Evolutionary conservation across 768 basidiomycete genomes (phyloP).

Genomic region (Pulveroboletus sp.): DNA sequence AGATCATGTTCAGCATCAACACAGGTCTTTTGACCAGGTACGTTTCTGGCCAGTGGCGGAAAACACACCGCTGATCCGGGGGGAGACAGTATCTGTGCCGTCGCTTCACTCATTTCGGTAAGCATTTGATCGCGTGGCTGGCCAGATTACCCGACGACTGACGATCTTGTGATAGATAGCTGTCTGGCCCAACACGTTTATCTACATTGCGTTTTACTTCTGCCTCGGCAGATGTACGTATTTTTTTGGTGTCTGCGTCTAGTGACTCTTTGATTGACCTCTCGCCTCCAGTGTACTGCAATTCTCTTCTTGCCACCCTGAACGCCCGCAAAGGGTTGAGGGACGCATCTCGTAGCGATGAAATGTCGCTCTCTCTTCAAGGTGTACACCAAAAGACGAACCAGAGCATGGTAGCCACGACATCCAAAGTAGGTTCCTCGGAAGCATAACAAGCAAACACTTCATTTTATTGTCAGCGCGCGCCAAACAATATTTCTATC

Average conservation of each 20-base stretch:
- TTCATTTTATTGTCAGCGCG: constrained; percentile 13
- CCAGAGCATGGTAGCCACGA: constrained; percentile 6
- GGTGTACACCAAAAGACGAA: constrained; percentile 25
- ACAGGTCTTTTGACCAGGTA: constrained; percentile 31
- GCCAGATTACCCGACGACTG: not conserved
- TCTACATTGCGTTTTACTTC: constrained; percentile 65
- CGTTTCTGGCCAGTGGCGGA: not conserved
- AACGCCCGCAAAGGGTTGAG: constrained; percentile 56
- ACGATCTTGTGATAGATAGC: constrained; percentile 39
- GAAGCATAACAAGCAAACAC: not conserved
- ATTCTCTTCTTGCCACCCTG: constrained; percentile 59
- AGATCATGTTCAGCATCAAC: constrained; percentile 56
- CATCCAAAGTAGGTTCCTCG: constrained; percentile 10
- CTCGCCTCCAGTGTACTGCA: constrained; percentile 48
- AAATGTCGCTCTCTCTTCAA: constrained; percentile 32
- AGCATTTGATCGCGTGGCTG: not conserved
- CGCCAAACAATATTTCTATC: constrained; percentile 53
- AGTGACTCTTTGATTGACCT: not conserved
- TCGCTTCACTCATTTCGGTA: constrained; percentile 59
- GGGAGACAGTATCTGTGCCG: constrained; percentile 44
- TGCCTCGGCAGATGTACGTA: constrained; percentile 58
- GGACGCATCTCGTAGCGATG: constrained; percentile 17
- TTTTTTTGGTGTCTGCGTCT: not conserved
- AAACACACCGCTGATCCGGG: not conserved
- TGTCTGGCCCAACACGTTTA: constrained; percentile 49